Evolutionary conservation across 371 early-diverging fungal species (phyloP).

Genomic region (Mortierella sp.): DNA sequence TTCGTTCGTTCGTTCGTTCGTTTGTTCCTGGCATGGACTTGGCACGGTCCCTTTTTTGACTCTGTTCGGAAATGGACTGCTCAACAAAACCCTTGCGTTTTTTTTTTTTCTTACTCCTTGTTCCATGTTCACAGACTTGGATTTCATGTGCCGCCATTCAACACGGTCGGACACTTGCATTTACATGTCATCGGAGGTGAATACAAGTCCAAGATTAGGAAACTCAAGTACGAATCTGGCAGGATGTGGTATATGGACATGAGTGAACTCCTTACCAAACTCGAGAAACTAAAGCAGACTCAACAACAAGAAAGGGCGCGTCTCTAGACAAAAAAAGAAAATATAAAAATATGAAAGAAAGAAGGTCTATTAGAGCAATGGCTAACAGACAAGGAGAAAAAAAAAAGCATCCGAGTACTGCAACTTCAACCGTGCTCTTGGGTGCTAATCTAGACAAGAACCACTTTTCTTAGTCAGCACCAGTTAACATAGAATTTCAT

Average conservation of each 20-base stretch:
- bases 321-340: conserved; percentile 15
- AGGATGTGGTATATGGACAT: conserved; percentile 47
- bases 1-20: neutral
- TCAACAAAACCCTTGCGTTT: neutral
- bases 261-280: conserved; percentile 19
- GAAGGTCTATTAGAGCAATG: too few species aligned
- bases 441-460: too few species aligned
- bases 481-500: too few species aligned
- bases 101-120: conserved; percentile 7
- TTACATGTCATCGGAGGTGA: conserved; percentile 62
- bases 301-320: conserved; percentile 27
- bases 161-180: conserved; percentile 63
- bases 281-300: conserved; percentile 19
- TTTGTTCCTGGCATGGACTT: too few species aligned
- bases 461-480: too few species aligned
- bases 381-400: too few species aligned
- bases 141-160: conserved; percentile 72
- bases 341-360: too few species aligned
- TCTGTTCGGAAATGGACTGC: too few species aligned
- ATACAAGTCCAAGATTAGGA: conserved; percentile 46
- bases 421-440: too few species aligned
- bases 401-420: too few species aligned
- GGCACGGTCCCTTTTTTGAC: too few species aligned
- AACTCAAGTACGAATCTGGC: conserved; percentile 43
- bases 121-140: conserved; percentile 53